phyloP scores from a whole-genome alignment of 306 rosid species.

The Cucumis cinereus region DNA sequence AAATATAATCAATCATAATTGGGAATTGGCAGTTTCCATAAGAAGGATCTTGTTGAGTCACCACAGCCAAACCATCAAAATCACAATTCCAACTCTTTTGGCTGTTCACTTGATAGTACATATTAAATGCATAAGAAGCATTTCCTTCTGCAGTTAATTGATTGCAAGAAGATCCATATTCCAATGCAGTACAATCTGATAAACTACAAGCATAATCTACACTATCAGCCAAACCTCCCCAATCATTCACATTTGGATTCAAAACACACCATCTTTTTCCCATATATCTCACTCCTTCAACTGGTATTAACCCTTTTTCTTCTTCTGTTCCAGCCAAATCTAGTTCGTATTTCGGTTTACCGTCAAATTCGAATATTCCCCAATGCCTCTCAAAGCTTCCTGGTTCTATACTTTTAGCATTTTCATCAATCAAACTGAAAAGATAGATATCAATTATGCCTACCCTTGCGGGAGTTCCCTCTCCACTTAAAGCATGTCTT shows the following conservation, averaged over 20 bases:
- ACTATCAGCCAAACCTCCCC: slow-evolving; percentile 24
- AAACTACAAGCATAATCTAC: slow-evolving; percentile 68
- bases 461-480: slow-evolving; percentile 59
- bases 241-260: slow-evolving; percentile 21
- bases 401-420: slow-evolving; percentile 57
- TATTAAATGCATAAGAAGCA: slow-evolving; percentile 92
- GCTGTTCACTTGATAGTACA: slow-evolving; percentile 63
- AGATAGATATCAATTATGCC: slow-evolving; percentile 43
- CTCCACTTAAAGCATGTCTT: slow-evolving; percentile 41
- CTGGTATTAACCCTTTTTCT: slow-evolving; percentile 42
- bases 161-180: slow-evolving; percentile 84
- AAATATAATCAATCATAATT: slow-evolving; percentile 40
- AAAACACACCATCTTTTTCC: slow-evolving; percentile 57
- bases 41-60: slow-evolving; percentile 57
- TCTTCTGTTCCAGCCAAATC: slow-evolving; percentile 34
- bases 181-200: slow-evolving; percentile 86
- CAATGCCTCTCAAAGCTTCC: slow-evolving; percentile 88
- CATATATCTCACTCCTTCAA: slow-evolving; percentile 53
- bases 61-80: slow-evolving; percentile 50
- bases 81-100: slow-evolving; percentile 57
- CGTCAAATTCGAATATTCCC: slow-evolving; percentile 87
- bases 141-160: slow-evolving; percentile 40
- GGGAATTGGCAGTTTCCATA: slow-evolving; percentile 52
- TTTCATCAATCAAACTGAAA: slow-evolving; percentile 66
- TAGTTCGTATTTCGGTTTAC: slow-evolving; percentile 73